Evolutionary conservation across 2,329 filamentous ascomycete genomes (phyloP), one percentile per base, ranked within the genome.

Genomic region (Microsporum audouinii): DNA sequence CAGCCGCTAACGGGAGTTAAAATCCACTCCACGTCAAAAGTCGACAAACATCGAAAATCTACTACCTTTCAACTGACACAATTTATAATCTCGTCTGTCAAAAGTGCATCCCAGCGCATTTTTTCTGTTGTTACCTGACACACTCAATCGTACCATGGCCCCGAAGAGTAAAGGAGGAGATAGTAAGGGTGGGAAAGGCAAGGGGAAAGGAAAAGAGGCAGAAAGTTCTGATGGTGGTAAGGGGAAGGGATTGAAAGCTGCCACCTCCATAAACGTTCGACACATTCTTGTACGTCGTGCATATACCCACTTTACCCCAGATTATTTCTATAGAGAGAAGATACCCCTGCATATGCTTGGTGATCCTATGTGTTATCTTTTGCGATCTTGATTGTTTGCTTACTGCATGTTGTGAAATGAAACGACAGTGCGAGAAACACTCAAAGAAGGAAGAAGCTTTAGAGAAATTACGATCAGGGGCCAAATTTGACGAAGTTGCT

Each of bases 401-500:
- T 36, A 41, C 33, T 31, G 3, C 43, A 39, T 60, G 23, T 23
- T 23, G 36, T 33, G 4, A 23, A 41, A 39, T 4, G 5, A 14
- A 55, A 55, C 6, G 8, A 57, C 29, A 80, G 68, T 86, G 84
- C 70, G 83, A 83, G 67, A 86, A 87, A 71, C 80, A 84, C 71
- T 77, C 78, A 53, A 85, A 84, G 70, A 86, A 86, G 68, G 83
- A 86, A 75, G 82, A 85, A 70, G 84, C 84, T 1, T 69, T 86
- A 2, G 79, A 80, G 64, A 85, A 85, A 67, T 69, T 87, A 14
- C 77, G 79, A 53, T 78, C 78, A 31, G 84, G 84, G 3, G 74
- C 73, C 10, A 85, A 85, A 66, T 87, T 86, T 66, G 84, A 86
- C 67, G 83, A 86, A 12, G 83, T 87, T 0, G 84, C 84, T 14